Evolutionary conservation across 192 early-diverging fungal species (phyloP), one percentile per base, ranked within the genome.

Genomic region (Podila clonocystis): DNA sequence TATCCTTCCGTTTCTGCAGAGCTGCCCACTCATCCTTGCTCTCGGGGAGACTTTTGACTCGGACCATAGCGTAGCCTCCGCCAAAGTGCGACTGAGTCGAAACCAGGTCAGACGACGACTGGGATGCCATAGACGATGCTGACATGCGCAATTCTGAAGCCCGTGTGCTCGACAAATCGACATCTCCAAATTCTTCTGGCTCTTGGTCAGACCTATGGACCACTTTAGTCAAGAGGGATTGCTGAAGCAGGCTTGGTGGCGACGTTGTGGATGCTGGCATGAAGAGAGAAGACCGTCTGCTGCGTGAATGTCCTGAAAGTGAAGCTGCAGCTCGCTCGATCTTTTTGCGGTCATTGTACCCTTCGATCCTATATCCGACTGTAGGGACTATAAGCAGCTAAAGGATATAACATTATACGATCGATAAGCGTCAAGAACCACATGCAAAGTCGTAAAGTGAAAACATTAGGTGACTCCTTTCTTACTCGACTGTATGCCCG

Each of bases 331-430:
- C 36, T 9, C 60, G 45, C 45, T 80, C 77, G 19, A 73, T 69
- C 58, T 59, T 80, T 55, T 69, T 68, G 19, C 63, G 20, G 41
- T 80, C 77, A 20, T 73, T 73, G 28, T 63, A 80, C 9, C 77
- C 77, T 19, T 80, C 77, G n/a, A 80, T 73, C 22, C 67, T 68
- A 28, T 73, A 73, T 2, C 77, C 70, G 6, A 62, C 11, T 7
- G 71, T 69, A 3, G 77, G 77, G 0, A 73, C 24, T 2, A 73
- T 62, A 30, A 80, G 64, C 70, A 80, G 60, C 77, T 80, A 65
- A 2, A 20, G 31, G 15, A 74, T 20, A 45, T 24, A 4, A 7
- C 13, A 6, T 33, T 33, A 63, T n/a, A n/a, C n/a, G n/a, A n/a
- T 30, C 50, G 11, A n/a, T 33, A 34, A 22, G 31, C 4, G 31